Conservation (phyloP, 768 basidiomycete genomes). For the Imleria badia region DNA sequence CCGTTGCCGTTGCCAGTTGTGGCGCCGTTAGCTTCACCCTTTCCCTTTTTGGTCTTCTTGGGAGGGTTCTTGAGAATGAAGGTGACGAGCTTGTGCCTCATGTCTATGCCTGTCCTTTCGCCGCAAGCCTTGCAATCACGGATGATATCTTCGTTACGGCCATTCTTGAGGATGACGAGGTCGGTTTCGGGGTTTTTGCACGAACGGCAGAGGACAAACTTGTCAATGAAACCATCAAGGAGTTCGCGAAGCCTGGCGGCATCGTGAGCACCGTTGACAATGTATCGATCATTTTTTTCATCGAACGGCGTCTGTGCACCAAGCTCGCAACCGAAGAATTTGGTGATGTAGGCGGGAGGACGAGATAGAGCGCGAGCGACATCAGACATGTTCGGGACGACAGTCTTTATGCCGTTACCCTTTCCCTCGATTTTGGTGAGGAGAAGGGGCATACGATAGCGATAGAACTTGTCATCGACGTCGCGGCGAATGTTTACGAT, state of each 20-base stretch:
- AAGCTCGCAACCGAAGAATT: constrained; percentile 98
- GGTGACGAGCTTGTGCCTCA: constrained; percentile 94
- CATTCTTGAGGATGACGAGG: constrained; percentile 82
- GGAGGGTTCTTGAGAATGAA: constrained; percentile 99
- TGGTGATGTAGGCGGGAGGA: constrained; percentile 95
- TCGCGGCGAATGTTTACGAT: constrained; percentile 93
- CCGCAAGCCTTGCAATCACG: constrained; percentile 99
- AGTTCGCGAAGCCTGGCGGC: constrained; percentile 90
- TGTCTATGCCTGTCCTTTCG: constrained; percentile 86
- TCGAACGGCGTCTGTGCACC: constrained; percentile 97
- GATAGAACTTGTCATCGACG: constrained; percentile 96
- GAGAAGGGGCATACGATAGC: constrained; percentile 96
- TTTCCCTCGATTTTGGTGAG: constrained; percentile 97
- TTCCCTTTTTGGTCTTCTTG: constrained; percentile 60
- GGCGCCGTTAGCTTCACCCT: constrained; percentile 56
- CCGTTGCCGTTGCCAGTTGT: constrained; percentile 49
- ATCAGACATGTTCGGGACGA: constrained; percentile 98
- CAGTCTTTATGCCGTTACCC: constrained; percentile 99
- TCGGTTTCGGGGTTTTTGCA: constrained; percentile 99
- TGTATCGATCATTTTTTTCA: constrained; percentile 96
- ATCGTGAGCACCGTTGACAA: constrained; percentile 97
- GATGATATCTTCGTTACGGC: constrained; percentile 79
- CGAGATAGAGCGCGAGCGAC: constrained; percentile 93
- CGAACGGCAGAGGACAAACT: constrained; percentile 93
- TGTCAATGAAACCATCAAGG: constrained; percentile 96